A percentile compares a stretch with the other conserved stretches of the same genome.
Evolutionary conservation across 345 rosid species (phyloP).

Genomic region (Combretum micranthum): DNA sequence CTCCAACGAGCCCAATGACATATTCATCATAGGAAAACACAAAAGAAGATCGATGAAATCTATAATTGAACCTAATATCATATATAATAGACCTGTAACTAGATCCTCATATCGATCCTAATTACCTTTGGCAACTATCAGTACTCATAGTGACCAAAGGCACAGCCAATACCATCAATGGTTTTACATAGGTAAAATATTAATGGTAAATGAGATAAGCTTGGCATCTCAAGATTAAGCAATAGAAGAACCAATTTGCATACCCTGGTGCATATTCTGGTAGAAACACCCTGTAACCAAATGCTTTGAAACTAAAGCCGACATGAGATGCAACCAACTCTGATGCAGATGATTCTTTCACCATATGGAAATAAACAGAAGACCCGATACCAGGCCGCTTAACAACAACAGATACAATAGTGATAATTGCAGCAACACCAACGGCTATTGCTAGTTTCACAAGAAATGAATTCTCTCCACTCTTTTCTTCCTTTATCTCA

Average conservation of each 20-base stretch:
- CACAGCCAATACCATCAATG: too few species aligned
- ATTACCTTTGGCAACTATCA: too few species aligned
- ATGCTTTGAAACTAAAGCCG: conserved; percentile 65
- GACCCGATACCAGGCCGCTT: conserved; percentile 36
- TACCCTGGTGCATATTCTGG: conserved; percentile 82
- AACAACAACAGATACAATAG: conserved; percentile 31
- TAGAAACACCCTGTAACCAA: conserved; percentile 63
- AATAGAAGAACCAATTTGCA: conserved; percentile 1
- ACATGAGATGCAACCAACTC: conserved; percentile 24
- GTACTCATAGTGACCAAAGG: too few species aligned
- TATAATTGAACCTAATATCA: too few species aligned
- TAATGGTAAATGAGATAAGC: too few species aligned
- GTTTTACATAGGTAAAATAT: too few species aligned
- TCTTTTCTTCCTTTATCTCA: conserved; percentile 10
- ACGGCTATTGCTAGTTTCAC: conserved; percentile 42
- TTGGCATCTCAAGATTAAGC: background rate
- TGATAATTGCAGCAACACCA: conserved; percentile 47
- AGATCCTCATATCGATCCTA: too few species aligned
- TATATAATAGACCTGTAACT: too few species aligned
- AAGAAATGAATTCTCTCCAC: conserved; percentile 39
- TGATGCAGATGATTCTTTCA: conserved; percentile 44
- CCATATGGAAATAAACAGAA: conserved; percentile 42
- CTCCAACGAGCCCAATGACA: too few species aligned
- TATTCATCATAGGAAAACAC: too few species aligned
- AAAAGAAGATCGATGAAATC: too few species aligned